Conservation (phyloP, 106 monocot genomes). For the Allium cepa region DNA sequence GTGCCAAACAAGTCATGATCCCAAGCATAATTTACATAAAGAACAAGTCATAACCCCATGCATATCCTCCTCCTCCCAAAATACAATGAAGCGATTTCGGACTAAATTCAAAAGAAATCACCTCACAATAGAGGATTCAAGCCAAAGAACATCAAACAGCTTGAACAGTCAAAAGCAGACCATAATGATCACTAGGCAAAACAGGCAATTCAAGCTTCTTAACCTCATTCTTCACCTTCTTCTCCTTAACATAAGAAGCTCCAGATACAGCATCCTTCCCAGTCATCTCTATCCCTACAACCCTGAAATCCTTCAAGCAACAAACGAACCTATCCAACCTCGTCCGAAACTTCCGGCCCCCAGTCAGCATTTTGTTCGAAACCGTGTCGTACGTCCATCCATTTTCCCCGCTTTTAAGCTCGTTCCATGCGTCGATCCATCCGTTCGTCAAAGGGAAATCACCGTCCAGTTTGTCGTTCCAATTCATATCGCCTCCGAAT, state of each 20-base stretch:
- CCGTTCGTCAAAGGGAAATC: constrained; percentile 39
- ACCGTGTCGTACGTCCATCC: constrained; percentile 73
- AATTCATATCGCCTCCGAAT: constrained; percentile 74
- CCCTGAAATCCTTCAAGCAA: constrained; percentile 48
- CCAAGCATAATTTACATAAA: too few species aligned
- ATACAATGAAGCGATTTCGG: too few species aligned
- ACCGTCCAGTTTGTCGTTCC: constrained; percentile 72
- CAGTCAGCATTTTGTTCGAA: constrained; percentile 48
- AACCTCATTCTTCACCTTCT: constrained; percentile 26
- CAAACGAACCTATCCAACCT: constrained; percentile 72
- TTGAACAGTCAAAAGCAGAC: constrained; percentile 29
- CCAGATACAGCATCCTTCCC: constrained; percentile 63
- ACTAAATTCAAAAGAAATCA: too few species aligned
- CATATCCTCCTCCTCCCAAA: too few species aligned
- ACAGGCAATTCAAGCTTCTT: constrained; percentile 45
- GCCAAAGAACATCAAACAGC: constrained; percentile 2
- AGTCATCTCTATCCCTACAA: constrained; percentile 65
- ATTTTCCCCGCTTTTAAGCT: constrained; percentile 33
- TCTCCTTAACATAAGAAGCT: constrained; percentile 40
- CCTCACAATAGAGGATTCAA: not conserved
- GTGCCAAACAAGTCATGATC: too few species aligned
- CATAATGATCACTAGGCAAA: constrained; percentile 51
- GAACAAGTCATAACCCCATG: too few species aligned
- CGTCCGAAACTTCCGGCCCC: constrained; percentile 50
- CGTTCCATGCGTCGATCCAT: constrained; percentile 56